A percentile compares a stretch with the other conserved stretches of the same genome.
phyloP scores from a whole-genome alignment of 257 asterid genomes.

The Misopates orontium region DNA sequence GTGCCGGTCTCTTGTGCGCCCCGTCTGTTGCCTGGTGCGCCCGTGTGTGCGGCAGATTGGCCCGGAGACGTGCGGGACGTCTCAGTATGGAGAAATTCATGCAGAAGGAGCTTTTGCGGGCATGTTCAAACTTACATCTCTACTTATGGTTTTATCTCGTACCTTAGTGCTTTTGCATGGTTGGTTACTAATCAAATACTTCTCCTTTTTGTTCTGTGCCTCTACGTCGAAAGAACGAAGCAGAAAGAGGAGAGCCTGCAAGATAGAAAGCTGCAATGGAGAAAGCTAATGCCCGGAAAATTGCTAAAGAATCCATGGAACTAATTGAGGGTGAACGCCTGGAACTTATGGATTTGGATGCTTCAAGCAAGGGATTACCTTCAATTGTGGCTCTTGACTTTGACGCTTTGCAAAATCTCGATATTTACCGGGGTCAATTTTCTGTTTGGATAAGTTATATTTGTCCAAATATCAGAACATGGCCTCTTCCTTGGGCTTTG shows the following conservation, averaged over 20 bases:
- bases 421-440: slow-evolving; percentile 72
- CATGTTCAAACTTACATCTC: slow-evolving; percentile 30
- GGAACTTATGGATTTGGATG: slow-evolving; percentile 96
- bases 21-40: no score
- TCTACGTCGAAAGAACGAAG: slow-evolving; percentile 86
- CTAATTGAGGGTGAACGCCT: slow-evolving; percentile 97
- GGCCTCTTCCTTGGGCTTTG: background rate
- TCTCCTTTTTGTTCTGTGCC: slow-evolving; percentile 21
- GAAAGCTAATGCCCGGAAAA: slow-evolving; percentile 87
- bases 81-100: slow-evolving; percentile 84
- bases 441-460: background rate
- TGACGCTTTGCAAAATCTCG: slow-evolving; percentile 87
- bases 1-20: no score
- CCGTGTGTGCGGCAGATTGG: no score
- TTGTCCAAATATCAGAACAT: background rate
- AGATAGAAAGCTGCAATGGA: slow-evolving; percentile 89
- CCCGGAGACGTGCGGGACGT: no score
- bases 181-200: slow-evolving; percentile 9
- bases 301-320: slow-evolving; percentile 95
- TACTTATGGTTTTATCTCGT: slow-evolving; percentile 1
- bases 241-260: slow-evolving; percentile 84
- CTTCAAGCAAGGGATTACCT: slow-evolving; percentile 79
- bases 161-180: slow-evolving; percentile 15
- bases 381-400: slow-evolving; percentile 86
- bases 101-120: slow-evolving; percentile 87